Evolutionary conservation across 23 red algal genomes (phyloP).

Genomic region (Pyropia yezoensis): DNA sequence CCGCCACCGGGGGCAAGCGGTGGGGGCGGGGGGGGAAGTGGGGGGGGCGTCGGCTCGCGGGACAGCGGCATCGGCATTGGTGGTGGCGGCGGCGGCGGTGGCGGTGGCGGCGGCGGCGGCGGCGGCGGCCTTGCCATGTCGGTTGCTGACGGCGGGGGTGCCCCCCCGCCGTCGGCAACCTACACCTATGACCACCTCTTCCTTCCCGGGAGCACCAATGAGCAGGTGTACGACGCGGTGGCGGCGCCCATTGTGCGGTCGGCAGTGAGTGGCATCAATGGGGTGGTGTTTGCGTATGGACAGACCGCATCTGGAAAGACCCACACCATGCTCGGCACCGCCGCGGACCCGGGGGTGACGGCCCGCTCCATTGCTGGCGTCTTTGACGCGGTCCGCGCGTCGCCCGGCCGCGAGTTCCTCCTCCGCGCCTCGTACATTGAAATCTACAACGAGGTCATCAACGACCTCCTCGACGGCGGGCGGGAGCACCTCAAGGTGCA

Average conservation of each 20-base stretch:
- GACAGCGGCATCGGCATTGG: too few relatives aligned
- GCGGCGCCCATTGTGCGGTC: slow-evolving; percentile 67
- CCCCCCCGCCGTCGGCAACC: slow-evolving; percentile 17
- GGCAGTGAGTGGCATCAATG: slow-evolving; percentile 67
- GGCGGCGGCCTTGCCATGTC: too few relatives aligned
- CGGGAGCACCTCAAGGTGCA: slow-evolving; percentile 84
- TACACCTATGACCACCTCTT: slow-evolving; percentile 82
- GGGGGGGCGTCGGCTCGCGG: too few relatives aligned
- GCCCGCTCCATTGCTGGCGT: slow-evolving; percentile 60
- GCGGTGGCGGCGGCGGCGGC: too few relatives aligned
- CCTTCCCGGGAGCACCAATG: slow-evolving; percentile 31
- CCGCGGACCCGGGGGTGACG: slow-evolving; percentile 68
- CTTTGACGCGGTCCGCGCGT: slow-evolving; percentile 37
- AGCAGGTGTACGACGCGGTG: slow-evolving; percentile 30
- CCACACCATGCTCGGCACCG: slow-evolving; percentile 79
- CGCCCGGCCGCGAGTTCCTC: slow-evolving; percentile 60
- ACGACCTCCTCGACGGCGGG: slow-evolving; percentile 61
- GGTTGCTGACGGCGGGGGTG: neutral
- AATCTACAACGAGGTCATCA: slow-evolving; percentile 96
- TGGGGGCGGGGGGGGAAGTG: too few relatives aligned
- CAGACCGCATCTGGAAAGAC: slow-evolving; percentile 93
- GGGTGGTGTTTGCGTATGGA: slow-evolving; percentile 92
- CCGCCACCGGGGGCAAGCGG: neutral
- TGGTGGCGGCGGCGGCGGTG: too few relatives aligned
- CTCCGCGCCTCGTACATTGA: slow-evolving; percentile 90